phyloP scores from a whole-genome alignment of 2,329 filamentous ascomycete species.

The Botrytis squamosa region DNA sequence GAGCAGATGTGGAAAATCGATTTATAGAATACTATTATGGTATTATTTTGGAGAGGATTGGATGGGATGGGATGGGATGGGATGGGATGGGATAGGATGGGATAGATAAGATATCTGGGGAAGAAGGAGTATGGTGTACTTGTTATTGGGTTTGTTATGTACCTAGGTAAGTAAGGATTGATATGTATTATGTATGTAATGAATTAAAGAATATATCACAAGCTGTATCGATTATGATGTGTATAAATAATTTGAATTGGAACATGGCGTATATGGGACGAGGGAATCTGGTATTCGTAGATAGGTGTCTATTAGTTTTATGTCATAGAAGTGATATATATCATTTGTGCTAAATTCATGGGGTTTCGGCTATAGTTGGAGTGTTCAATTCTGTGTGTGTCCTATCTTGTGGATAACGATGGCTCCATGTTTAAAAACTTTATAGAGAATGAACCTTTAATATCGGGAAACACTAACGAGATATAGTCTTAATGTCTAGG shows the following conservation, averaged over 20 bases:
- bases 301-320: neutral
- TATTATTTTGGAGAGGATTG: neutral
- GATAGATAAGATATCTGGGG: neutral
- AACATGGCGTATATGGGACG: neutral
- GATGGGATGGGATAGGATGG: too few relatives aligned
- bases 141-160: neutral
- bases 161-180: neutral
- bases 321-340: neutral
- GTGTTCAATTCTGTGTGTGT: neutral
- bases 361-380: neutral
- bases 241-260: neutral
- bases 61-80: neutral
- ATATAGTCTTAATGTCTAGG: neutral
- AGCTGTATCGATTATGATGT: neutral
- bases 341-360: neutral
- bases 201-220: neutral
- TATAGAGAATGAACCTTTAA: neutral
- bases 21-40: neutral
- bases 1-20: neutral
- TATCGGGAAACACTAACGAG: neutral
- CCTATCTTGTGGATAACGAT: neutral
- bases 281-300: neutral
- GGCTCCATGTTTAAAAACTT: neutral
- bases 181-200: neutral
- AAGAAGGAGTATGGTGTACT: neutral